Percentiles rank a stretch among this genome's conserved stretches.
Evolutionary conservation across 164 flowering plant genomes (phyloP).

Genomic region (Amborella trichopoda): DNA sequence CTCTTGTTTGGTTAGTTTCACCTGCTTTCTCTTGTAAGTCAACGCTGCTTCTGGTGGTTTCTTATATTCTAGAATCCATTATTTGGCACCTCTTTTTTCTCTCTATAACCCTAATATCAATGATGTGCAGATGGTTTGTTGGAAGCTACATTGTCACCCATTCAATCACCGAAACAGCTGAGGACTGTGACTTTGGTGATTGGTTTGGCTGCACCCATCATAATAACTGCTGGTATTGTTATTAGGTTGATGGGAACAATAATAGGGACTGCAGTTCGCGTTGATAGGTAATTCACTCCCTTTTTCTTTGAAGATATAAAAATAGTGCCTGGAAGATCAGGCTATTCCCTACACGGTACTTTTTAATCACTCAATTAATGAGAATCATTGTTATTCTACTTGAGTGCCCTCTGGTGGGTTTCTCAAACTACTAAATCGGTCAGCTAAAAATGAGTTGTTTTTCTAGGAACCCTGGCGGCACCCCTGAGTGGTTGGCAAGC

Average conservation of each 20-base stretch:
- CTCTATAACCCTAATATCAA: background rate
- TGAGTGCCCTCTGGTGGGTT: too few species aligned
- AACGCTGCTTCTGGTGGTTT: background rate
- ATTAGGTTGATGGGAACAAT: conserved; percentile 44
- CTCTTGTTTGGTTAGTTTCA: conserved; percentile 77
- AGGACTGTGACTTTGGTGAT: conserved; percentile 64
- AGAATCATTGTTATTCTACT: too few species aligned
- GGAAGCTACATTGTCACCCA: conserved; percentile 85
- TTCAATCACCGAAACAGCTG: conserved; percentile 68
- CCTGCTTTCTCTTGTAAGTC: conserved; percentile 93
- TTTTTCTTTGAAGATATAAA: background rate
- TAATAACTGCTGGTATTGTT: conserved; percentile 56
- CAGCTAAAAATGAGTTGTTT: too few species aligned
- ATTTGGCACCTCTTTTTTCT: background rate
- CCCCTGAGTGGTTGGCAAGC: conserved; percentile 79
- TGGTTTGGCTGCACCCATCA: conserved; percentile 49
- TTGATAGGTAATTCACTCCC: conserved; percentile 47
- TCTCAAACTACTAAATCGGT: too few species aligned
- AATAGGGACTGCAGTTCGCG: conserved; percentile 51
- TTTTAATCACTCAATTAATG: too few species aligned
- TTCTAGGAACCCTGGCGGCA: conserved; percentile 84
- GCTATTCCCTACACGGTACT: too few species aligned
- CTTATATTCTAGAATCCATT: background rate
- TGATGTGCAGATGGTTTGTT: conserved; percentile 72
- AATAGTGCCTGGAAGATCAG: too few species aligned